phyloP scores from a whole-genome alignment of 169 alveolate species.

The Neospora caninum region DNA sequence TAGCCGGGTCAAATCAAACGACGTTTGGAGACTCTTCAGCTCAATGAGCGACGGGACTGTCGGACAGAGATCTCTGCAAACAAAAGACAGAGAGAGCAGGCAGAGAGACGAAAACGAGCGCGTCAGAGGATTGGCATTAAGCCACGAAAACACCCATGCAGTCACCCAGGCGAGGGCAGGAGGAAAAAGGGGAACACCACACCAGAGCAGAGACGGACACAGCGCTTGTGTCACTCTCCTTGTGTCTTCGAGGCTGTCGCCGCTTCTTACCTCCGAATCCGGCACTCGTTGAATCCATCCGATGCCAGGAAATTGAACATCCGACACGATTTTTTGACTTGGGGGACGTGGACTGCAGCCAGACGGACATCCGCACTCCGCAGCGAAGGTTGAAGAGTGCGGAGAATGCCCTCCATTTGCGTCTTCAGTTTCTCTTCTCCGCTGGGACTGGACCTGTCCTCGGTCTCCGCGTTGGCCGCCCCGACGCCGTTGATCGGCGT shows the following conservation, averaged over 20 bases:
- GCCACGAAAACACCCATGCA: no score
- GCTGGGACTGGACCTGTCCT: background rate
- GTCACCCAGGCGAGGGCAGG: background rate
- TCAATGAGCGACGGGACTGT: constrained; percentile 39
- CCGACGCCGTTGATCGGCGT: background rate
- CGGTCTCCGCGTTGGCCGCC: background rate
- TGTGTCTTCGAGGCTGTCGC: no score
- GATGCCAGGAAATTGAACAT: background rate
- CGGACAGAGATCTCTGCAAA: constrained; percentile 37
- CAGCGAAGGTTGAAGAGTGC: background rate
- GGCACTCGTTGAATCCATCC: background rate
- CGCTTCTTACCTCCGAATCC: background rate
- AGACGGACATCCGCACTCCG: constrained; percentile 20
- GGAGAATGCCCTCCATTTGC: background rate
- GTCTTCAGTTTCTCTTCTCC: background rate
- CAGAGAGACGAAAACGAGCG: background rate
- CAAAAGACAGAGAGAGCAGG: background rate
- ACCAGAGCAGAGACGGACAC: background rate
- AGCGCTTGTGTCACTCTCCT: no score
- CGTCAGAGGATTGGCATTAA: background rate
- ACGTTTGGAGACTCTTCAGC: background rate
- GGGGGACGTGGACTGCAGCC: constrained; percentile 12
- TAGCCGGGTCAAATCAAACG: constrained; percentile 7
- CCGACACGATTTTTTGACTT: background rate
- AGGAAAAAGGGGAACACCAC: background rate